Conservation (phyloP, 257 asterid species). For the Osmanthus fragrans region DNA sequence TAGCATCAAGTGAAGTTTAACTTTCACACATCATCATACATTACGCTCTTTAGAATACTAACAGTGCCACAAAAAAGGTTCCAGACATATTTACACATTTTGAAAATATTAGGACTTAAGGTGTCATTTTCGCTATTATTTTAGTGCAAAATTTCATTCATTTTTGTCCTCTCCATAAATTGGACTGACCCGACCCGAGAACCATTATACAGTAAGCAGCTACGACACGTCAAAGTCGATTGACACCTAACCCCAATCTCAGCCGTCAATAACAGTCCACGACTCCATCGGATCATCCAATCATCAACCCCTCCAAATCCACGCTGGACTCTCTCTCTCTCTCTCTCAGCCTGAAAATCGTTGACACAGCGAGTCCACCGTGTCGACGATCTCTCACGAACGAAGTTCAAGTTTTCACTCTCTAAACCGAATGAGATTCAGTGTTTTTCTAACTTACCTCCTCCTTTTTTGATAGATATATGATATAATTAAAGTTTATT, state of each 20-base stretch:
- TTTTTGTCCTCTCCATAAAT: no score
- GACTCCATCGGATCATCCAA: constrained; percentile 35
- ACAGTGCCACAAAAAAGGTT: no score
- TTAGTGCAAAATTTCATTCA: no score
- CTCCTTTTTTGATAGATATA: constrained; percentile 13
- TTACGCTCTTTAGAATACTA: no score
- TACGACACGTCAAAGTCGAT: not conserved
- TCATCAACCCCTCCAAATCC: constrained; percentile 53
- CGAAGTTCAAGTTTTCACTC: constrained; percentile 43
- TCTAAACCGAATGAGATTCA: constrained; percentile 22
- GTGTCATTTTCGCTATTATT: no score
- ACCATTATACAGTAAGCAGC: not conserved
- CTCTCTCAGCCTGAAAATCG: constrained; percentile 41
- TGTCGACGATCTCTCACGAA: constrained; percentile 46
- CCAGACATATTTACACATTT: no score
- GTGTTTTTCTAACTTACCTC: not conserved
- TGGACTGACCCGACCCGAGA: no score
- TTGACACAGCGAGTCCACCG: constrained; percentile 45
- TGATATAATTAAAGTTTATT: constrained; percentile 11
- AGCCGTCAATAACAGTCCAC: constrained; percentile 59
- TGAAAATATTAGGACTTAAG: no score
- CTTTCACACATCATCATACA: no score
- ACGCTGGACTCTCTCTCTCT: constrained; percentile 36
- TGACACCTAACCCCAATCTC: constrained; percentile 31
- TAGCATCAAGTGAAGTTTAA: no score